Evolutionary conservation across 2,329 filamentous ascomycete genomes (phyloP), one percentile per base, ranked within the genome.

Genomic region (Nectriaceae sp.): DNA sequence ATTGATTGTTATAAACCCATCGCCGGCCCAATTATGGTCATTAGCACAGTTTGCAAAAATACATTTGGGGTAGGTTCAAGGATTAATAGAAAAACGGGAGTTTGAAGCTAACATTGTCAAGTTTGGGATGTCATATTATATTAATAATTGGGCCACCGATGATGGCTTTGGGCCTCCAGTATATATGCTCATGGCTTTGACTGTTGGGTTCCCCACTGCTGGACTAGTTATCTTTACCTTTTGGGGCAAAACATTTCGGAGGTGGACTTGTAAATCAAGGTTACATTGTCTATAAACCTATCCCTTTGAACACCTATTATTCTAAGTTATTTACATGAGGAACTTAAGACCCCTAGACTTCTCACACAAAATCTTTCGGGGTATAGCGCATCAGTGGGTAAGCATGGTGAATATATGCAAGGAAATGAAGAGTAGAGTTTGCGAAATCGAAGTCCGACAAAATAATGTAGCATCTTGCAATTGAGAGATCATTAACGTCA

Each of bases 71-170:
- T 44, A 39, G 20, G 42, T 31, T 15, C 15, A 31, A 8, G 10
- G 10, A 31, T 8, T 31, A 8, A 8, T 10, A 8, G 15, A 31
- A 31, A 31, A 8, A 10, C 8, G 15, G 15, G 26, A 31, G 8
- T 15, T 10, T 31, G 26, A 8, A 36, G 11, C 5, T n/a, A 21
- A 24, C 6, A 29, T 29, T 15, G 13, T 19, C 16, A 8, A 42
- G 40, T 42, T 42, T 33, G 40, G 40, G 11, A 44, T 44, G 35
- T 31, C 31, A 8, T 37, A 44, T 16, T 44, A 44, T 18, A 35
- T 44, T 5, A 44, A 21, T 11, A 18, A 44, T 18, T 44, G 35
- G 35, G 35, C 37, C 16, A 39, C 36, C 3, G 5, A 39, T 18
- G n/a, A 15, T 11, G 35, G 35, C 3, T 39, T 44, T 16, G 29